Conservation (phyloP, 2,329 filamentous ascomycete species). For the Aspergillus brunneoviolaceus region DNA sequence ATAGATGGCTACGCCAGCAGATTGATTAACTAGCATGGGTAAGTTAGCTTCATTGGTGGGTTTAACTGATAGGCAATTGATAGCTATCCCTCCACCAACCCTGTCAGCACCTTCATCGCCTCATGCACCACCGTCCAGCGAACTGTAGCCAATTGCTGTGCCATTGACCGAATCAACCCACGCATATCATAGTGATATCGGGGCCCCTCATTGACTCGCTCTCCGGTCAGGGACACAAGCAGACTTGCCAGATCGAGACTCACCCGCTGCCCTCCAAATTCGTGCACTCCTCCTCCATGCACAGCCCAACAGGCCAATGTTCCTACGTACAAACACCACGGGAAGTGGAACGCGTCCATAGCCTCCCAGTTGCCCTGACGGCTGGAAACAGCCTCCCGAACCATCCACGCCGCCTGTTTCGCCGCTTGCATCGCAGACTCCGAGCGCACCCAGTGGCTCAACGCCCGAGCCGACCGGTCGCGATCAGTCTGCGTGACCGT, state of each 20-base stretch:
- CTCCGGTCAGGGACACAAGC: constrained; percentile 37
- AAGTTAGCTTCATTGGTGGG: not conserved
- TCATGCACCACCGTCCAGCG: constrained; percentile 64
- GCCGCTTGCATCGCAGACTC: constrained; percentile 15
- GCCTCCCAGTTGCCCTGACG: constrained; percentile 52
- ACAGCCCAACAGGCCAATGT: constrained; percentile 60
- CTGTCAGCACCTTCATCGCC: constrained; percentile 56
- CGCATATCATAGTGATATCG: constrained; percentile 48
- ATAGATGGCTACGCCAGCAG: not conserved
- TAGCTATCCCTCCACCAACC: not conserved
- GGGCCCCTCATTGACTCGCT: constrained; percentile 36
- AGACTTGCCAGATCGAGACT: constrained; percentile 34
- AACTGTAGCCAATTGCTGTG: constrained; percentile 55
- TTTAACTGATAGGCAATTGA: constrained; percentile 13
- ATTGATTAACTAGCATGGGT: not conserved
- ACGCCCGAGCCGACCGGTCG: constrained; percentile 44
- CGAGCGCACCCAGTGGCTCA: constrained; percentile 23
- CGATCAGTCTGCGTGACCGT: constrained; percentile 53
- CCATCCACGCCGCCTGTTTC: constrained; percentile 56
- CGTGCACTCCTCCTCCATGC: constrained; percentile 51
- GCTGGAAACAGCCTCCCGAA: constrained; percentile 52
- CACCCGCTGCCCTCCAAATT: constrained; percentile 33
- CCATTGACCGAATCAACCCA: constrained; percentile 57
- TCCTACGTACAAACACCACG: constrained; percentile 62
- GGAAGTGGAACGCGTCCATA: constrained; percentile 59